Percentiles rank a stretch among this genome's conserved stretches.
Evolutionary conservation across 768 basidiomycete species (phyloP).

Genomic region (Agaricus bisporus): DNA sequence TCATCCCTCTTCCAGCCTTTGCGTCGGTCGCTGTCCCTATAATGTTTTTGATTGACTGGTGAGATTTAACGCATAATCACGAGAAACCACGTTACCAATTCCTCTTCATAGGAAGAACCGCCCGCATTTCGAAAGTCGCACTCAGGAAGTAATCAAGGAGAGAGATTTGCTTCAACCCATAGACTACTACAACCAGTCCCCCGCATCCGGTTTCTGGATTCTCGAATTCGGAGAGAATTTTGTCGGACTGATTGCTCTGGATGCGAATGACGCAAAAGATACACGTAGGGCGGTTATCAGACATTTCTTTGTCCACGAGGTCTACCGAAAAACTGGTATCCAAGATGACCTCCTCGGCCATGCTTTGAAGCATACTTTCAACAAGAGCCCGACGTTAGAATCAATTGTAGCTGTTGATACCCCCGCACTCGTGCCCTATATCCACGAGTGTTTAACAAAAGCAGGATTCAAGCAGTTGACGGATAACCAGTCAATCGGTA

Average conservation of each 20-base stretch:
- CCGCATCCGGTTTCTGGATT: slow-evolving; percentile 66
- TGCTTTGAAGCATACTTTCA: slow-evolving; percentile 55
- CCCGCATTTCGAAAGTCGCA: slow-evolving; percentile 53
- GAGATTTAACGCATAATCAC: slow-evolving; percentile 13
- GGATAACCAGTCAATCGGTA: slow-evolving; percentile 39
- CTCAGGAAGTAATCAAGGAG: slow-evolving; percentile 44
- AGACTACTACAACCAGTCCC: slow-evolving; percentile 51
- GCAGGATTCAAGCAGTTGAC: slow-evolving; percentile 46
- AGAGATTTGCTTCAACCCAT: slow-evolving; percentile 49
- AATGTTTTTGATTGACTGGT: slow-evolving; percentile 71
- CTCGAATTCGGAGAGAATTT: slow-evolving; percentile 53
- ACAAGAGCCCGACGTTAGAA: slow-evolving; percentile 31
- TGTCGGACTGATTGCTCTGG: slow-evolving; percentile 66
- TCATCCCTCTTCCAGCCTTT: slow-evolving; percentile 61
- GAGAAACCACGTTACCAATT: neutral
- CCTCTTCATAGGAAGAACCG: slow-evolving; percentile 56
- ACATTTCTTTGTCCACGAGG: slow-evolving; percentile 69
- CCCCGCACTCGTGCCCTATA: slow-evolving; percentile 42
- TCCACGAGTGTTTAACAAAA: slow-evolving; percentile 35
- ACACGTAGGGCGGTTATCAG: slow-evolving; percentile 59
- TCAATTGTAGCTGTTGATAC: slow-evolving; percentile 41
- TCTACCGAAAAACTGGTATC: slow-evolving; percentile 47
- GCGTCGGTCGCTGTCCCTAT: slow-evolving; percentile 57
- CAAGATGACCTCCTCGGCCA: slow-evolving; percentile 64
- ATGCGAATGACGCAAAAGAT: slow-evolving; percentile 43